Percentiles rank a stretch among this genome's conserved stretches.
These are phyloP conservation scores for Fusarium sp. DNA, from an alignment of 2,329 filamentous ascomycete genomes.

Conservation along the genomic window DNA sequence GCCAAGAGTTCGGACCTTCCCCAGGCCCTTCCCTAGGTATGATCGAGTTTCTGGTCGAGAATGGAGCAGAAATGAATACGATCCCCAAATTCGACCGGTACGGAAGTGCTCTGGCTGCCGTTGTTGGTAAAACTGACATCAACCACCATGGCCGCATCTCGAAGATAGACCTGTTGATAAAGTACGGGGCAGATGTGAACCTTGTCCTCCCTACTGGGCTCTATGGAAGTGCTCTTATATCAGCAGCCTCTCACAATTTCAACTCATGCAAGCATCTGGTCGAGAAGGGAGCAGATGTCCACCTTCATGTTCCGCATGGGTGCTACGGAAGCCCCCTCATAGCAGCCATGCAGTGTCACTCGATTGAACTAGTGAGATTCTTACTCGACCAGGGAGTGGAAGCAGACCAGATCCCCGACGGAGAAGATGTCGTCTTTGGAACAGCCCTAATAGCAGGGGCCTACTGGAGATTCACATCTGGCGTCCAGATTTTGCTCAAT, in stretches of 20 bases:
- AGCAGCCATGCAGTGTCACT: not conserved
- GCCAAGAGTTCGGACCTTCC: no score
- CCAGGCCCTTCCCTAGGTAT: no score
- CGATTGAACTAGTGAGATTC: not conserved
- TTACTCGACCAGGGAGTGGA: not conserved
- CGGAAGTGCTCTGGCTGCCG: not conserved
- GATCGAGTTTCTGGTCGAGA: not conserved
- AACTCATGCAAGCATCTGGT: not conserved
- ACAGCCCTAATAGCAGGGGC: not conserved
- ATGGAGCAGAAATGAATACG: not conserved
- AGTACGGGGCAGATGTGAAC: not conserved
- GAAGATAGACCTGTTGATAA: not conserved
- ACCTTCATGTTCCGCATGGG: not conserved
- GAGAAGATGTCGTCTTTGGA: not conserved
- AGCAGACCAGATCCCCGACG: not conserved
- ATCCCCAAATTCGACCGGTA: not conserved
- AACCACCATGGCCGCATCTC: fast-evolving
- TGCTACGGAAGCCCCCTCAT: not conserved
- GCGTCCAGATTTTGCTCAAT: not conserved
- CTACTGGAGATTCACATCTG: not conserved
- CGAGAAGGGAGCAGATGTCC: not conserved
- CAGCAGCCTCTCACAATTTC: not conserved
- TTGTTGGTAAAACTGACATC: not conserved
- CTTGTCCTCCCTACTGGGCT: not conserved
- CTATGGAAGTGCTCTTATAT: not conserved